A percentile compares a stretch with the other conserved stretches of the same genome.
Conservation (phyloP, 2,329 filamentous ascomycete species). For the Hypomyces rosellus region DNA sequence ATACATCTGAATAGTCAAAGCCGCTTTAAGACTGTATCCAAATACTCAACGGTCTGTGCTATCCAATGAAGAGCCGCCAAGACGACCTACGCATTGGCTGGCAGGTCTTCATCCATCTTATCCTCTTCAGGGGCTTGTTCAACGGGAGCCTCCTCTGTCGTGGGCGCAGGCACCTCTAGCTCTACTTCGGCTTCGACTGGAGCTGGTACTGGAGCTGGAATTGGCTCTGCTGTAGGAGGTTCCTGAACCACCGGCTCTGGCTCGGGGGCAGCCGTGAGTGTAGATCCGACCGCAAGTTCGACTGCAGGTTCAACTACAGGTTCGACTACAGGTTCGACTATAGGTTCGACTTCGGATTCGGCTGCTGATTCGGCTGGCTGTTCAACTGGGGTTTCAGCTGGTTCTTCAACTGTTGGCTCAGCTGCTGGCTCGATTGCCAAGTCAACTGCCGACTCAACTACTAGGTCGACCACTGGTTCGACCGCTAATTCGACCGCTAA, state of each 20-base stretch:
- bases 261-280: neutral
- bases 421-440: neutral
- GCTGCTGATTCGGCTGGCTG: neutral
- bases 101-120: slow-evolving; percentile 8
- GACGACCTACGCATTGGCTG: slow-evolving; percentile 14
- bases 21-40: too few species aligned
- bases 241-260: slow-evolving; percentile 1
- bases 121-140: slow-evolving; percentile 1
- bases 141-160: neutral
- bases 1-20: too few species aligned
- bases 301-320: neutral
- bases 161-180: neutral
- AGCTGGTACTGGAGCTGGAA: neutral
- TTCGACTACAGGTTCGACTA: neutral
- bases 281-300: neutral
- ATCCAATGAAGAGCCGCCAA: slow-evolving; percentile 7
- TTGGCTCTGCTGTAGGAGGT: neutral
- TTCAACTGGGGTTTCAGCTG: neutral
- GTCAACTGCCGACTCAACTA: neutral
- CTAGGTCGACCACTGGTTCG: neutral
- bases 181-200: neutral
- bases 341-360: neutral
- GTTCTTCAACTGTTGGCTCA: neutral
- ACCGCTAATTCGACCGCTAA: slow-evolving; percentile 3
- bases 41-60: too few species aligned